Evolutionary conservation across 2,329 filamentous ascomycete genomes (phyloP).

Genomic region (Clarireedia paspali): DNA sequence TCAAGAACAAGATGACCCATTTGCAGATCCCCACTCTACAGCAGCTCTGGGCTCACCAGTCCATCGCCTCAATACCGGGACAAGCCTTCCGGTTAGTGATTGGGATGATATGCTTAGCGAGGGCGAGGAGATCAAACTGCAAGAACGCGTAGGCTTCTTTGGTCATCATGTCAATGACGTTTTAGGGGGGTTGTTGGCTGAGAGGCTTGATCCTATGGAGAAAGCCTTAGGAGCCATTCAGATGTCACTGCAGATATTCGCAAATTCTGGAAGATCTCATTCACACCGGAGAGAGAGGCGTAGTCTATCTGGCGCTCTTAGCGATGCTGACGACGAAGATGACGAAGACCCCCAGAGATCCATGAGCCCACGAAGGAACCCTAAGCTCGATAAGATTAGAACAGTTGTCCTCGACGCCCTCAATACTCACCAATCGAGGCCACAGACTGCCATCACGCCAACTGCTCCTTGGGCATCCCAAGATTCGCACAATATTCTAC

Average conservation of each 20-base stretch:
- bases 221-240: slow-evolving; percentile 71
- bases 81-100: slow-evolving; percentile 68
- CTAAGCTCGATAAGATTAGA: slow-evolving; percentile 76
- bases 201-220: slow-evolving; percentile 74
- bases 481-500: slow-evolving; percentile 45
- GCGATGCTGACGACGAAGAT: slow-evolving; percentile 92
- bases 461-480: slow-evolving; percentile 23
- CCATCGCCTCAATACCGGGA: slow-evolving; percentile 54
- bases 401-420: slow-evolving; percentile 67
- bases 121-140: slow-evolving; percentile 75
- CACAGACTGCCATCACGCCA: slow-evolving; percentile 22
- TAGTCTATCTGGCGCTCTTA: slow-evolving; percentile 62
- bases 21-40: slow-evolving; percentile 28
- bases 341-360: slow-evolving; percentile 57
- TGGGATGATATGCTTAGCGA: slow-evolving; percentile 86
- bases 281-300: slow-evolving; percentile 53
- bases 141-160: slow-evolving; percentile 78
- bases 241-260: slow-evolving; percentile 53
- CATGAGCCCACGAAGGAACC: slow-evolving; percentile 70
- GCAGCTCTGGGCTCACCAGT: slow-evolving; percentile 47
- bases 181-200: slow-evolving; percentile 69
- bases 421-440: slow-evolving; percentile 42
- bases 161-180: slow-evolving; percentile 83
- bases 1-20: slow-evolving; percentile 38
- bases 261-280: slow-evolving; percentile 38